Evolutionary conservation across 2,329 filamentous ascomycete genomes (phyloP), one percentile per base, ranked within the genome.

Genomic region (Tolypocladium capitatum): DNA sequence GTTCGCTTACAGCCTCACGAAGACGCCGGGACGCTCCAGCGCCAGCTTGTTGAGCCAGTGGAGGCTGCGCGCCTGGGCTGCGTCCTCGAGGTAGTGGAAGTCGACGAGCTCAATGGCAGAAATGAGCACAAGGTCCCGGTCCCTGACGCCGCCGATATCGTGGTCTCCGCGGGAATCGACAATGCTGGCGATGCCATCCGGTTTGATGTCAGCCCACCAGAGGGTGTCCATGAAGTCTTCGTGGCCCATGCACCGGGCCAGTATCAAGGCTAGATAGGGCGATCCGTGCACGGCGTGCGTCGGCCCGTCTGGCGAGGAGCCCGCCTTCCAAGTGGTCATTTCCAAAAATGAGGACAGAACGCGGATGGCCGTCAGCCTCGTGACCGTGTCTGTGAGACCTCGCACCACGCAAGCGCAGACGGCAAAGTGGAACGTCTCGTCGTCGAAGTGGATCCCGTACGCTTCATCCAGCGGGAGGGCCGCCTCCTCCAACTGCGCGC

Each of bases 401-500:
- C 81, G 74, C 3, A 80, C 74, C 4, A 85, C 66, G 52, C 77
- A 80, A 16, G 80, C 80, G 54, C 77, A 81, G 1, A 83, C 73
- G 0, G 81, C 80, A 53, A 80, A 81, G 56, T 84, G 81, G 59
- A 85, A 85, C 50, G 74, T 80, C 16, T 84, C 78, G 6, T 66
- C 60, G 31, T 71, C 76, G 56, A 85, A 85, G 52, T 79, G 76
- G 35, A 85, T 74, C 6, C 80, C 81, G 52, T 83, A 84, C 6
- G 75, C 72, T 28, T 82, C 78, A 52, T 85, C 81, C 4, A 85
- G 65, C 7, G 75, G 72, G 18, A 76, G 59, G 4, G 79, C 76
- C 7, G 78, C 79, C 47, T 84, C 78, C 51, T 83, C 79, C 2
- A 84, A 67, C 44, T 76, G 76, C 2, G 62, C 55, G 21, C 80